These are phyloP conservation scores for Neonectria neomacrospora DNA, from an alignment of 2,329 filamentous ascomycete species.

Conservation along the genomic window DNA sequence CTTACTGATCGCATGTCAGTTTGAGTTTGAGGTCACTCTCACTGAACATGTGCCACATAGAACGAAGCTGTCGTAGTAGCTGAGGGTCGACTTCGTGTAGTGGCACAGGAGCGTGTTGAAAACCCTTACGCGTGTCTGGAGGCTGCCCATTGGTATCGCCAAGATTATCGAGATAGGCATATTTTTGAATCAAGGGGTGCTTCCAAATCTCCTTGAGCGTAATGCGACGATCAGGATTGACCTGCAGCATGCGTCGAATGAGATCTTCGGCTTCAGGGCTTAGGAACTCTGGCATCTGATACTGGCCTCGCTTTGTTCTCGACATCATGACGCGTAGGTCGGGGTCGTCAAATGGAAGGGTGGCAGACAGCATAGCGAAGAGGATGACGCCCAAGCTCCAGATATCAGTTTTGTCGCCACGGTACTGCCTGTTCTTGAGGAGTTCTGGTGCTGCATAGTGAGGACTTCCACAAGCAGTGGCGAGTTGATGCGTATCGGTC, in stretches of 20 bases:
- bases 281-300: constrained; percentile 71
- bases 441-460: constrained; percentile 97
- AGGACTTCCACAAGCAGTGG: constrained; percentile 93
- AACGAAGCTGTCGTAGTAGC: constrained; percentile 85
- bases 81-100: constrained; percentile 80
- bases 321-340: constrained; percentile 71
- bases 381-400: constrained; percentile 95
- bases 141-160: constrained; percentile 65
- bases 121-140: constrained; percentile 69
- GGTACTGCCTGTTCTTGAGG: constrained; percentile 79
- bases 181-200: constrained; percentile 87
- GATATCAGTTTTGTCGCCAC: constrained; percentile 87
- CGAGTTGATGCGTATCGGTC: constrained; percentile 79
- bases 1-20: constrained; percentile 73
- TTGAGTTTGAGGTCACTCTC: constrained; percentile 77
- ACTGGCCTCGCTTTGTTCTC: constrained; percentile 69
- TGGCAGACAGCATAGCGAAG: constrained; percentile 86
- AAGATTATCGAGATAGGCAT: constrained; percentile 78
- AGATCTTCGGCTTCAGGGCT: constrained; percentile 79
- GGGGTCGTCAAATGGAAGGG: constrained; percentile 82
- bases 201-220: constrained; percentile 84
- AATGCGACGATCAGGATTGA: constrained; percentile 82
- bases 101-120: constrained; percentile 66
- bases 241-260: constrained; percentile 80
- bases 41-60: constrained; percentile 88